Base-by-base conservation (phyloP, 129 eudicot species). In the Lonicera japonica region DNA sequence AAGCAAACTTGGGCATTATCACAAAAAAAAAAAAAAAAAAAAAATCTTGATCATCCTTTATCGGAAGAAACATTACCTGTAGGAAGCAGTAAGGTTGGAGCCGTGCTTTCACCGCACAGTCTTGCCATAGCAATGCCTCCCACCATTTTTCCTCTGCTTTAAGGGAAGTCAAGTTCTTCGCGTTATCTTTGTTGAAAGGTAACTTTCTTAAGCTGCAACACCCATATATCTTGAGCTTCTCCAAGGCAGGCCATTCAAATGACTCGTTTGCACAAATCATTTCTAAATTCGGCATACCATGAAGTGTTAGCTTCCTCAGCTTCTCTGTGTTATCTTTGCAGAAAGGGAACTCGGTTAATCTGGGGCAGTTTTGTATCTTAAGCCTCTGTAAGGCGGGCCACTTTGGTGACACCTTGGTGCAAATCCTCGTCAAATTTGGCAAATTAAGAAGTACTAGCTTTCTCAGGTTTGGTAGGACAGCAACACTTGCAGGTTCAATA, bases 201-300 rank as follows among this genome's bases (percentile, higher is more conserved):
- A 71, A 63, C 3, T 25, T 55, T 24, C 41, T 61, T 14, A 62
- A 63, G 25, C 48, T 1, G 0, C 69, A 69, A 45, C 75, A 71
- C 21, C 57, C 45, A 45, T 61, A 17, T 29, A 71, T 71, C 56
- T 41, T 24, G 13, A 71, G 70, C 52, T 7, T 71, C 64, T 62
- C 64, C 52, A 71, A 25, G 36, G 69, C 62, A 24, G 75, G 75
- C 75, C 75, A 71, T 40, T 71, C 19, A 25, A 63, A 63, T 41
- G 69, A 17, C 58, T 62, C 58, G 19, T 54, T 39, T 54, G 34
- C 24, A 46, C 51, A 43, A n/a, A 71, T 62, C 18, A 46, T 39
- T 8, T 16, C 54, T 25, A 71, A 19, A 20, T 55, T 60, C 13
- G 69, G 58, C 75, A 71, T 41, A 62, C 63, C 51, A 71, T 62